A percentile compares a stretch with the other conserved stretches of the same genome.
These are phyloP conservation scores for Penicillium capsulatum DNA, from an alignment of 2,329 filamentous ascomycete species.

Conservation along the genomic window DNA sequence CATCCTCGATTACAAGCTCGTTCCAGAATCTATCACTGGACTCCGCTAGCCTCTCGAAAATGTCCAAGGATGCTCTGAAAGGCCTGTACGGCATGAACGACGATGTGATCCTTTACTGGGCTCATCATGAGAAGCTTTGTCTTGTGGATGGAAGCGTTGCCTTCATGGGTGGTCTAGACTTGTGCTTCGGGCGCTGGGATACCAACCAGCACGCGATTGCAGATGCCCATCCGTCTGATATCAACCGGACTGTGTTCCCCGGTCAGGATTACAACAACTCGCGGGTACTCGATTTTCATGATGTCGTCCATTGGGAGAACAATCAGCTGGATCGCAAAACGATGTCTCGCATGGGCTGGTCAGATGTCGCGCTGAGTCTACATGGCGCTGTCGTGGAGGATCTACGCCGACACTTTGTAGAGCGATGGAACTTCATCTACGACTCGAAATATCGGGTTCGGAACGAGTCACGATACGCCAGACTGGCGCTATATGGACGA, in stretches of 20 bases:
- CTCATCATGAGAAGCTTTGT: conserved; percentile 88
- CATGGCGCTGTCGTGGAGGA: conserved; percentile 71
- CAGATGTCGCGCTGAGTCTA: conserved; percentile 74
- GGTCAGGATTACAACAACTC: conserved; percentile 95
- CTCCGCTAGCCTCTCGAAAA: conserved; percentile 55
- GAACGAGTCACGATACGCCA: conserved; percentile 49
- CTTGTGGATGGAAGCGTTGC: conserved; percentile 72
- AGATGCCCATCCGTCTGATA: conserved; percentile 73
- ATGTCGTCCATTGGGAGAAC: conserved; percentile 72
- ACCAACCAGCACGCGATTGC: conserved; percentile 82
- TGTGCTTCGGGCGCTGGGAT: conserved; percentile 86
- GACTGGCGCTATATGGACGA: conserved; percentile 33
- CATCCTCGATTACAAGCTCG: conserved; percentile 53
- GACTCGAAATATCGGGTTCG: conserved; percentile 70
- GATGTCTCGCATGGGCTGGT: conserved; percentile 88
- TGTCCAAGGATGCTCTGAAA: conserved; percentile 69
- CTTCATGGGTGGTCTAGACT: conserved; percentile 88
- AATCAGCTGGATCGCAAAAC: conserved; percentile 80
- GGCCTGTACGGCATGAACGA: conserved; percentile 77
- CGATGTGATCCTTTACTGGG: conserved; percentile 83
- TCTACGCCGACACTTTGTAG: conserved; percentile 71
- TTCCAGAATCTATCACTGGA: conserved; percentile 55
- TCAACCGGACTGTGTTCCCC: conserved; percentile 74
- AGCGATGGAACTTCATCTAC: conserved; percentile 90
- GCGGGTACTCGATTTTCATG: conserved; percentile 72